These are phyloP conservation scores for Protea cynaroides DNA, from an alignment of 164 flowering plant species.

Conservation along the genomic window DNA sequence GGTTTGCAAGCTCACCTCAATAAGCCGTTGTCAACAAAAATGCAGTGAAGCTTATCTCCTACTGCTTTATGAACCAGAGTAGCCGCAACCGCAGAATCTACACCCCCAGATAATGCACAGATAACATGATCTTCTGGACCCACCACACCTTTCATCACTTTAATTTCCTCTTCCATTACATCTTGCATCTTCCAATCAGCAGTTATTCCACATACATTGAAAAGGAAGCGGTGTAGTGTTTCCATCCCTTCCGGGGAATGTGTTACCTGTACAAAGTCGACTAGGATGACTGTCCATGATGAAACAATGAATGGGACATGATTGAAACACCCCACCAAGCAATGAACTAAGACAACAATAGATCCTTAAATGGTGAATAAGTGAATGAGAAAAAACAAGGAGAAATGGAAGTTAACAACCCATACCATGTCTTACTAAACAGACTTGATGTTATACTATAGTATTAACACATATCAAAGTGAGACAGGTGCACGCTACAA, in stretches of 20 bases:
- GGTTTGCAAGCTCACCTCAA: slow-evolving; percentile 47
- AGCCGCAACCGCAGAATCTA: slow-evolving; percentile 98
- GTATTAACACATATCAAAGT: background rate
- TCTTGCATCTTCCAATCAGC: slow-evolving; percentile 92
- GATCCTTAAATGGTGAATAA: background rate
- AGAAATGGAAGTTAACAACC: no score
- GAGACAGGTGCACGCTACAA: background rate
- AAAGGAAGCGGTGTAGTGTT: slow-evolving; percentile 66
- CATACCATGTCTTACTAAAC: no score
- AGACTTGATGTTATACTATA: background rate
- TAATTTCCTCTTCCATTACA: slow-evolving; percentile 77
- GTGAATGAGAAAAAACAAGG: background rate
- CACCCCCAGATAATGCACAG: slow-evolving; percentile 94
- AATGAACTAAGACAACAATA: background rate
- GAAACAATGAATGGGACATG: background rate
- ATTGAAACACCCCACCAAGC: background rate
- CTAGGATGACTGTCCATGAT: background rate
- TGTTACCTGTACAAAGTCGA: slow-evolving; percentile 51
- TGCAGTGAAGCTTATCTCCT: slow-evolving; percentile 88
- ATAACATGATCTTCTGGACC: slow-evolving; percentile 81
- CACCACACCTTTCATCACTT: slow-evolving; percentile 52
- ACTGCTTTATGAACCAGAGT: slow-evolving; percentile 93
- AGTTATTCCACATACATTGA: slow-evolving; percentile 65
- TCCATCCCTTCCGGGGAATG: slow-evolving; percentile 95
- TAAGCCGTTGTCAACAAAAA: slow-evolving; percentile 95